Conservation (phyloP, 495 filamentous ascomycete genomes). For the Bryoglossum gracile region DNA sequence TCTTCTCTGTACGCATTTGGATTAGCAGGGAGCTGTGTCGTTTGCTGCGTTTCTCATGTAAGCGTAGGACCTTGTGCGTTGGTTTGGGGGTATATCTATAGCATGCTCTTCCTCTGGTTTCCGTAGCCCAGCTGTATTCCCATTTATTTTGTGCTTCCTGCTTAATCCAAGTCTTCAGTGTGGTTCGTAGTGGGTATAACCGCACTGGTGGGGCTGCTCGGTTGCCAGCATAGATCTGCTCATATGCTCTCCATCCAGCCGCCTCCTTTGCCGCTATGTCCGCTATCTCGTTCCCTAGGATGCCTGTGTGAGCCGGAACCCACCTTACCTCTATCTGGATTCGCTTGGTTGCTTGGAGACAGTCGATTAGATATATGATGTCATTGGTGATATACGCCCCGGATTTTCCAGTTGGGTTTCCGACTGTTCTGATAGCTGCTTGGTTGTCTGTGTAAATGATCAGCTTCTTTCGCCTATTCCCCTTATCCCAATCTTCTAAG, state of each 20-base stretch:
- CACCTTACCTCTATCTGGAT: slow-evolving; percentile 14
- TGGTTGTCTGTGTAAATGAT: slow-evolving; percentile 15
- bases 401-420: slow-evolving; percentile 8
- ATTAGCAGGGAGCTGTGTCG: slow-evolving; percentile 15
- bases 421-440: slow-evolving; percentile 11
- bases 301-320: slow-evolving; percentile 6
- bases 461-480: slow-evolving; percentile 5
- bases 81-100: neutral
- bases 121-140: neutral
- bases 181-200: neutral
- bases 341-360: slow-evolving; percentile 4
- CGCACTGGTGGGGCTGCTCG: neutral
- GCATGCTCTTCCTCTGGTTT: neutral
- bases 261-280: slow-evolving; percentile 4
- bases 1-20: slow-evolving; percentile 22
- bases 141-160: neutral
- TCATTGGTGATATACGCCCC: slow-evolving; percentile 7
- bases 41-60: slow-evolving; percentile 9
- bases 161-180: neutral
- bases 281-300: slow-evolving; percentile 4
- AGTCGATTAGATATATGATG: slow-evolving; percentile 7
- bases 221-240: too few species aligned
- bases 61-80: neutral
- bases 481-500: slow-evolving; percentile 14
- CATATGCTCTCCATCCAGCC: too few species aligned